Base-by-base conservation (phyloP, 2,329 filamentous ascomycete genomes). In the Trichoderma harzianum region DNA sequence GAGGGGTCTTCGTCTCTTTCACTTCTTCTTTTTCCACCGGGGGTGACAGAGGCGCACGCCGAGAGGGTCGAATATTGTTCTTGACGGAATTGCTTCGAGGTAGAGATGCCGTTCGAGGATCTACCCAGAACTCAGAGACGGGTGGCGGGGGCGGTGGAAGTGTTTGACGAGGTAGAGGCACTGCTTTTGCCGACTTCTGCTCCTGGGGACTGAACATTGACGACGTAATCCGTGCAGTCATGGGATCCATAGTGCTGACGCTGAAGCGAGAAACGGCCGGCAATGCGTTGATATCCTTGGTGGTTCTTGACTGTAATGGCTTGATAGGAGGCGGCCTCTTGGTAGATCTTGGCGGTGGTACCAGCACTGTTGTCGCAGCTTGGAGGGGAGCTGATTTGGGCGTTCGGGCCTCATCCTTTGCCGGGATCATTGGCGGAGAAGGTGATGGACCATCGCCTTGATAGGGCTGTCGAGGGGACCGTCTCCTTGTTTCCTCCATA, bases 401-500 rank as follows among this genome's bases (percentile, higher is more conserved):
- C 10, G 51, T 51, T 24, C 32, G 34, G 16, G 70, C 36, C 28
- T 60, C 43, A 7, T 65, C 58, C 24, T 70, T 65, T 28, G 51
- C n/a, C 24, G 71, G 51, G 26, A 63, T n/a, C 11, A 57, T 32
- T 5, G 64, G 57, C 24, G 64, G 36, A 16, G 57, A 55, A 18
- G 39, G 55, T 2, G 58, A 58, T 16, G 61, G 26, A 12, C 36
- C 26, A 8, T 36, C 39, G 16, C 18, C 36, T 12, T 69, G 57
- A 16, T 14, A 12, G 12, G 55, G 36, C 18, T 70, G 71, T 61
- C 84, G 80, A 18, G 87, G 87, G 2, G 87, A 89, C 60, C 88
- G 82, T 74, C 85, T 83, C 12, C 87, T 83, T 32, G 89, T 75
- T 57, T 84, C 84, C 7, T 88, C 86, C 5, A 80, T 77, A 2